phyloP scores from a whole-genome alignment of 2,329 filamentous ascomycete species.

The Neonectria sp. region DNA sequence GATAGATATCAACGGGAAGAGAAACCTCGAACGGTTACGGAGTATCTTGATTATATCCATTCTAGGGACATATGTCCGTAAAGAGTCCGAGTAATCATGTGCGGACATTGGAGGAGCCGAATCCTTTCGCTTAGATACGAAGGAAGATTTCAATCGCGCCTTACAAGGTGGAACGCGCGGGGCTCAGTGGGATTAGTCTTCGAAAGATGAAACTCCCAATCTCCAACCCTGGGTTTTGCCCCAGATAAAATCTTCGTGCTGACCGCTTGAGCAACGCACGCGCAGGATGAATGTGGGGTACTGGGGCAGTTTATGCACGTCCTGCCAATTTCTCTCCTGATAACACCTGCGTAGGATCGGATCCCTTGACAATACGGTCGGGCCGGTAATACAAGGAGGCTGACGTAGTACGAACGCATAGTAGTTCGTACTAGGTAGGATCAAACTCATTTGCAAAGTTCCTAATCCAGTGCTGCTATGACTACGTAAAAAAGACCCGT shows the following conservation, averaged over 20 bases:
- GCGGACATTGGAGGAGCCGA: not conserved
- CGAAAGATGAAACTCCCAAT: not conserved
- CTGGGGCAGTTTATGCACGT: not conserved
- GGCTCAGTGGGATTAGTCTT: not conserved
- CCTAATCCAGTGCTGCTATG: not conserved
- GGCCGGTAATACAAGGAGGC: not conserved
- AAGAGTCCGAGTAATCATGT: not conserved
- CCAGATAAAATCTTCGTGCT: not conserved
- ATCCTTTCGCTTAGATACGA: not conserved
- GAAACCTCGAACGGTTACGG: not conserved
- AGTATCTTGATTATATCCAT: slow-evolving; percentile 1
- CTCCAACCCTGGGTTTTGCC: not conserved
- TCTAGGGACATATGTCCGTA: not conserved
- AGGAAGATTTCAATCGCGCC: not conserved
- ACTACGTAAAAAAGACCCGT: not conserved
- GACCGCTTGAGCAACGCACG: not conserved
- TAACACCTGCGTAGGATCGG: not conserved
- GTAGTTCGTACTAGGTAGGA: not conserved
- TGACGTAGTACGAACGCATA: not conserved
- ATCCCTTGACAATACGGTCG: not conserved
- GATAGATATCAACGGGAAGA: not conserved
- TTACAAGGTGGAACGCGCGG: no score
- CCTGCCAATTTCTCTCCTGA: not conserved
- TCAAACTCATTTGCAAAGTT: not conserved
- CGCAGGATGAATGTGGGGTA: not conserved